Base-by-base conservation (phyloP, 192 early-diverging fungal species). In the Martensiomyces pterosporus region DNA sequence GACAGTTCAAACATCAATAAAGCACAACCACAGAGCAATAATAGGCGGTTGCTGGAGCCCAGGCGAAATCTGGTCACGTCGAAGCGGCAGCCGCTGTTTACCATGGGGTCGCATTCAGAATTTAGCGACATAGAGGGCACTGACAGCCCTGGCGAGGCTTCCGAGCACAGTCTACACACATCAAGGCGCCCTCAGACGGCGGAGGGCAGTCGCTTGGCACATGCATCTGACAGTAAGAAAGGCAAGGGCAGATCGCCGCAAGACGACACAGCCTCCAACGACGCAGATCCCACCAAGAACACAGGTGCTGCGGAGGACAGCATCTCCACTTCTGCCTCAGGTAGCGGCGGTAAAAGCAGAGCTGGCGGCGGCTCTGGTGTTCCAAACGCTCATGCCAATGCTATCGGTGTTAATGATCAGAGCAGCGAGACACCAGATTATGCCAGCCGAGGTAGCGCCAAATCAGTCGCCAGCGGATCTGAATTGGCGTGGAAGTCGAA, bases 91-190 rank as follows among this genome's bases (percentile, higher is more conserved):
- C 50, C 69, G 15, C 46, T 73, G 33, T 73, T 73, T 22, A 73
- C 58, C 21, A 65, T 73, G 62, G 69, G 62, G 19, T 73, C 69
- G 1, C 52, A 73, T 21, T 73, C 69, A 19, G 69, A 73, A 25
- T 29, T 56, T 23, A 73, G 69, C 46, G 69, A 73, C 39, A 44
- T 57, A n/a, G 67, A 63, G 24, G 46, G 46, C 9, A 39, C 37
- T 10, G 67, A 46, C 27, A 23, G 9, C 2, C 49, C 47, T 39
- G 45, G 41, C 7, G 37, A 18, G 29, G n/a, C n/a, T n/a, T n/a
- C n/a, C n/a, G n/a, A n/a, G n/a, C n/a, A n/a, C n/a, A n/a, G n/a
- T n/a, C n/a, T n/a, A n/a, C n/a, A n/a, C 29, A 32, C 6, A 32
- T 32, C 6, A 12, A 32, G 29, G 6, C 29, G 29, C 6, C 29